Conservation (phyloP, 2,329 filamentous ascomycete genomes). For the Pseudonectria foliicola region DNA sequence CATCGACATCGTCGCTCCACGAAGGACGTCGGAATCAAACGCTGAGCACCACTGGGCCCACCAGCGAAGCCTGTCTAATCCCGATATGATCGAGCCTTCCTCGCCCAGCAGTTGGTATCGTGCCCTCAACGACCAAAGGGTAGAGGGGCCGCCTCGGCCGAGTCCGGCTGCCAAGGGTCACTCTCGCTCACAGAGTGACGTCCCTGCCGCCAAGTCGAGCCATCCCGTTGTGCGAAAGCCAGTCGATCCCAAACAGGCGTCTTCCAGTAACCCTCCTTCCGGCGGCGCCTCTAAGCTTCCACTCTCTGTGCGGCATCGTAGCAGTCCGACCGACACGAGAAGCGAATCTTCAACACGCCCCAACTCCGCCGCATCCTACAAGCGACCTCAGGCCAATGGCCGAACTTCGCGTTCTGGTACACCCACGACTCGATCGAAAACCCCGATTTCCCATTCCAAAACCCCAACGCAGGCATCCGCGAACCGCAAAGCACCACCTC, state of each 20-base stretch:
- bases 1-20: conserved; percentile 44
- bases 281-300: conserved; percentile 37
- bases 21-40: conserved; percentile 67
- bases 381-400: conserved; percentile 35
- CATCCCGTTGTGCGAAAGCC: conserved; percentile 27
- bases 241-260: conserved; percentile 16
- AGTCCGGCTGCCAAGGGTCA: conserved; percentile 27
- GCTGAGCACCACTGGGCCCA: conserved; percentile 45
- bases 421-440: conserved; percentile 32
- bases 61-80: conserved; percentile 49
- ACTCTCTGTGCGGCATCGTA: conserved; percentile 38
- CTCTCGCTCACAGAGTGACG: conserved; percentile 54
- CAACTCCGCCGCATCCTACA: conserved; percentile 45
- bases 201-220: conserved; percentile 32
- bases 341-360: conserved; percentile 48
- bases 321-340: conserved; percentile 37
- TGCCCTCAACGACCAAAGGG: conserved; percentile 22
- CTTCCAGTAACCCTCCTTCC: conserved; percentile 18
- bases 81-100: conserved; percentile 45
- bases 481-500: conserved; percentile 33
- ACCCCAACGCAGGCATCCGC: conserved; percentile 32
- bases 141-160: conserved; percentile 13
- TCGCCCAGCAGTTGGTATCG: conserved; percentile 64
- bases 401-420: conserved; percentile 31
- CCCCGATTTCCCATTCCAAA: conserved; percentile 35